Base-by-base conservation (phyloP, 495 filamentous ascomycete genomes). In the Amniculicola lignicola region DNA sequence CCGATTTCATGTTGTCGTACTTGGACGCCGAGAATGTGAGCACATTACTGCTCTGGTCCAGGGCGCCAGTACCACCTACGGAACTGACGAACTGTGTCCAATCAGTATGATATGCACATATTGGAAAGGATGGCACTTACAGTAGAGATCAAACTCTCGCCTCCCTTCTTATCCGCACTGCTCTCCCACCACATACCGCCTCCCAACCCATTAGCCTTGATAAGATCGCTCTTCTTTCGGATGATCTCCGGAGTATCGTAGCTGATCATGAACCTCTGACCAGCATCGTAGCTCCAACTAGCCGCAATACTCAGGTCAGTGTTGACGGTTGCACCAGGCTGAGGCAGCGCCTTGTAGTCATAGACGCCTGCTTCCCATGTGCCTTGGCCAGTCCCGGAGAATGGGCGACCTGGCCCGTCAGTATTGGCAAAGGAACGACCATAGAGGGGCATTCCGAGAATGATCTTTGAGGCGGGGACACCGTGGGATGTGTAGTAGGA, bases 101-200 rank as follows among this genome's bases (percentile, higher is more conserved):
- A 41, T 52, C 41, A 54, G 44, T 24, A n/a, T n/a, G n/a, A n/a
- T n/a, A n/a, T n/a, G n/a, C 16, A 10, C 11, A 40, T 10, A 40
- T 6, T 6, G 11, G 9, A 9, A 12, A 43, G 6, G 25, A 15
- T 12, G 51, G 9, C 7, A 54, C 57, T 47, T 43, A 64, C 57
- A 3, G 58, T 62, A 16, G 36, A 18, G 43, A 67, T 60, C 33
- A 67, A 51, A 46, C 61, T 64, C 1, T 61, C 64, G 18, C 21
- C 24, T 3, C 78, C 81, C 1, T 39, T 66, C 67, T 80, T 85
- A 65, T 96, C 91, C 22, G 79, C 81, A 67, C 82, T 87, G 25
- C 80, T 84, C 72, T 96, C 90, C 90, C 91, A 96, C 79, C 87
- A 96, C 82, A 96, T 92, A 0, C 79, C 83, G 11, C 91, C 89